Conservation (phyloP, 2,329 filamentous ascomycete species). For the Trichophaea hybrida region DNA sequence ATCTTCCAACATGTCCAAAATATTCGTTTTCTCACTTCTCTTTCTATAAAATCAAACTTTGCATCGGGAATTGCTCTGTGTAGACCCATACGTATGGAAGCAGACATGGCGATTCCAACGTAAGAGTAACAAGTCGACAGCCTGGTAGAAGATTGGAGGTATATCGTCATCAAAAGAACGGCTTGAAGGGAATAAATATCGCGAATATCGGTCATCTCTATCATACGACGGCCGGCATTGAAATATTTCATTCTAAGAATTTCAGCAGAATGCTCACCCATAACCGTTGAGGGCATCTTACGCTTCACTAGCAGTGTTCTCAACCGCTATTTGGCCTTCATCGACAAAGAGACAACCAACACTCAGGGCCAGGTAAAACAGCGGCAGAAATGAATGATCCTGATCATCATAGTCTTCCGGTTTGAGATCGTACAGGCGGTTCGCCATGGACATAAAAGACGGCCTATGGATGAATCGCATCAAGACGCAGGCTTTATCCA, state of each 20-base stretch:
- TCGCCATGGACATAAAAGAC: slow-evolving; percentile 61
- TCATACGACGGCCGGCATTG: slow-evolving; percentile 48
- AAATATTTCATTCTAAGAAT: slow-evolving; percentile 56
- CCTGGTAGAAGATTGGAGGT: slow-evolving; percentile 65
- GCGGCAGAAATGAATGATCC: slow-evolving; percentile 53
- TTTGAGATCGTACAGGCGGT: slow-evolving; percentile 60
- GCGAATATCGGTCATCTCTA: slow-evolving; percentile 50
- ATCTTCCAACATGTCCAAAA: slow-evolving; percentile 57
- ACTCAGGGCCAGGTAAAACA: slow-evolving; percentile 56
- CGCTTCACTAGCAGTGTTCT: slow-evolving; percentile 42
- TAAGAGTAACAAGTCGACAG: slow-evolving; percentile 68
- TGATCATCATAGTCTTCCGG: slow-evolving; percentile 47
- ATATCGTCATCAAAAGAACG: slow-evolving; percentile 65
- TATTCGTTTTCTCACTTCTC: slow-evolving; percentile 48
- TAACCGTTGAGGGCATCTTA: slow-evolving; percentile 29
- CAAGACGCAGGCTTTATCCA: slow-evolving; percentile 48
- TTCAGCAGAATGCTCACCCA: background rate
- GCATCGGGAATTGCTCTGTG: slow-evolving; percentile 57
- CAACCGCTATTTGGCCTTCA: slow-evolving; percentile 38
- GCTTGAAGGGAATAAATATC: slow-evolving; percentile 62
- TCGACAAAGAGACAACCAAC: slow-evolving; percentile 58
- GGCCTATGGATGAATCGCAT: slow-evolving; percentile 47
- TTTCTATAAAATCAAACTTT: slow-evolving; percentile 47
- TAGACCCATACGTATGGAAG: slow-evolving; percentile 61
- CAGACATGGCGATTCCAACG: slow-evolving; percentile 61